A percentile compares a stretch with the other conserved stretches of the same genome.
Evolutionary conservation across 805 yeast species (phyloP).

Genomic region (Suhomyces pyralidae): DNA sequence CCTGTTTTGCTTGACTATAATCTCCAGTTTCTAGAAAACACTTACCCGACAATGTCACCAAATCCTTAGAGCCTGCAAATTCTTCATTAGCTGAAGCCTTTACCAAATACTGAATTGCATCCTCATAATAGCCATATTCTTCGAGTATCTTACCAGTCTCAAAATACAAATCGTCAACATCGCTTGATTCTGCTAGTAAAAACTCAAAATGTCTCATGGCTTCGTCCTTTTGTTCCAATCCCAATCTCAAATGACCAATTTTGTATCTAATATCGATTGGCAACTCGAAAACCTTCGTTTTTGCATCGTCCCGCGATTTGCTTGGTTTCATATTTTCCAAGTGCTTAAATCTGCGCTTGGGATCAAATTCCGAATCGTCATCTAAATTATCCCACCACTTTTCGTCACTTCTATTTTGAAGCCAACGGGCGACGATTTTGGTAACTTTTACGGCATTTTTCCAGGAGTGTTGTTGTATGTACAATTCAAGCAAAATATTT

Average conservation of each 20-base stretch:
- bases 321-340: slow-evolving; percentile 22
- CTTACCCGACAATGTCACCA: slow-evolving; percentile 62
- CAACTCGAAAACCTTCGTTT: slow-evolving; percentile 38
- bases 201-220: slow-evolving; percentile 68
- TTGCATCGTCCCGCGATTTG: slow-evolving; percentile 12
- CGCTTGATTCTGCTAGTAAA: slow-evolving; percentile 56
- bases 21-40: slow-evolving; percentile 75
- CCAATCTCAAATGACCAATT: slow-evolving; percentile 70
- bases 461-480: slow-evolving; percentile 66
- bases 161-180: slow-evolving; percentile 66
- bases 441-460: slow-evolving; percentile 60
- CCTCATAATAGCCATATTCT: slow-evolving; percentile 64
- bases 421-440: slow-evolving; percentile 77
- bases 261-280: slow-evolving; percentile 89
- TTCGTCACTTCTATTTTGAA: slow-evolving; percentile 64
- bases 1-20: slow-evolving; percentile 59
- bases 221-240: slow-evolving; percentile 60
- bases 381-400: slow-evolving; percentile 60
- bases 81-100: slow-evolving; percentile 58
- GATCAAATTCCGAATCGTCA: slow-evolving; percentile 84
- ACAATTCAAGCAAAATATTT: slow-evolving; percentile 78
- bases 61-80: slow-evolving; percentile 45
- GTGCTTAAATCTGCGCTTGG: slow-evolving; percentile 53
- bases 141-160: slow-evolving; percentile 77
- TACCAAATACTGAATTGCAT: slow-evolving; percentile 65